Evolutionary conservation across 1,284 basidiomycete species (phyloP), one percentile per base, ranked within the genome.

Genomic region (Wallemia mellicola): DNA sequence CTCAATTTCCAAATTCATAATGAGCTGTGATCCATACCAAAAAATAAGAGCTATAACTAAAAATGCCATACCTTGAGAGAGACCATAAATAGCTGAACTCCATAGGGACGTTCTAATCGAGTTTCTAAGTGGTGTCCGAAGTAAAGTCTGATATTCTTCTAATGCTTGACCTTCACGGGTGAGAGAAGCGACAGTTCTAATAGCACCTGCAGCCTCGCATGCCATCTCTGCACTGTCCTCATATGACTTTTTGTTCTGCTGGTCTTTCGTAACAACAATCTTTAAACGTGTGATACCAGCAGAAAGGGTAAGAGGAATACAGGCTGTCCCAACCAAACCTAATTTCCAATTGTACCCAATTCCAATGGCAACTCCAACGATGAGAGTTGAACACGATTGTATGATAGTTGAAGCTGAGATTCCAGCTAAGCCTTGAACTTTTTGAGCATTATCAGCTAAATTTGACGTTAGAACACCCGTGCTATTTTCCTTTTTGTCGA

Each of bases 131-230:
- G 15, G 28, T 57, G 1, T 63, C 62, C 57, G 64, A 63, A 26
- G 63, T 61, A 2, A 61, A 24, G 27, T n/a, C n/a, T 55, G 26
- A 64, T 71, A 71, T 58, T 68, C 64, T 15, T 61, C 58, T 28
- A 65, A 60, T 61, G 67, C 68, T 61, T 70, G 66, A 0, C 64
- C 63, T 60, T 71, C 70, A 25, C 69, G 61, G 0, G 87, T 95
- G 56, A 96, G 75, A 1, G 83, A 79, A 0, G 89, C 89, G 27
- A 98, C 89, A 2, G 92, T 95, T n/a, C 88, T 80, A 66, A 98
- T 94, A 1, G 89, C 76, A 3, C 78, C 83, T 17, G 89, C 87
- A 25, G 89, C 88, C 71, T 96, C 92, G 66, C 84, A 85, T 27
- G 92, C 92, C 26, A 91, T 70, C 64, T 92, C 87, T 19, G 91